A percentile compares a stretch with the other conserved stretches of the same genome.
phyloP scores from a whole-genome alignment of 257 asterid genomes.

The Mitragyna speciosa region DNA sequence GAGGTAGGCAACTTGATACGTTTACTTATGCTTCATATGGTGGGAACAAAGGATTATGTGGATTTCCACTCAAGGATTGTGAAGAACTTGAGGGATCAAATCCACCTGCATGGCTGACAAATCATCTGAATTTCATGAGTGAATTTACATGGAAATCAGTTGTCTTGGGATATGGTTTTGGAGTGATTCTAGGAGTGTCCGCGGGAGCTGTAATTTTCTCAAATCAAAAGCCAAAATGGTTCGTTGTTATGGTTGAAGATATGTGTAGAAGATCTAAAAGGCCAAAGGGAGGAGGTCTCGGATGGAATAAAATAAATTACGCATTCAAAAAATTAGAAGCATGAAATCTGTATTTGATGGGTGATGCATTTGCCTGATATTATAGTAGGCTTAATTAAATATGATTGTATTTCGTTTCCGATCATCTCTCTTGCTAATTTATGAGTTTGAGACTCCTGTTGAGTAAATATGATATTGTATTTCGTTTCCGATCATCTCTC shows the following conservation, averaged over 20 bases:
- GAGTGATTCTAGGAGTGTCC: conserved; percentile 1
- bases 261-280: not conserved
- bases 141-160: conserved; percentile 13
- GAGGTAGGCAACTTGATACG: conserved; percentile 23
- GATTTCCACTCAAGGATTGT: conserved; percentile 4
- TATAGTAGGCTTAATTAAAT: no score
- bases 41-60: conserved; percentile 5
- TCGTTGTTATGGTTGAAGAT: not conserved
- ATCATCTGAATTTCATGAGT: not conserved
- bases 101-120: not conserved
- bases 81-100: not conserved
- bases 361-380: not conserved
- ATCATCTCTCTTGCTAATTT: no score
- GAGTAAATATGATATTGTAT: no score
- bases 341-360: not conserved
- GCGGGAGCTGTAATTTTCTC: not conserved
- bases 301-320: not conserved
- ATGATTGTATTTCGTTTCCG: no score
- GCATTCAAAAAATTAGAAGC: not conserved
- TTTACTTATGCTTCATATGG: conserved; percentile 7
- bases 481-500: no score
- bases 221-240: not conserved
- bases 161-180: not conserved
- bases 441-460: no score
- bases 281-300: not conserved